Percentiles rank a stretch among this genome's conserved stretches.
Conservation (phyloP, 768 basidiomycete genomes). For the Polyporus arcularius region DNA sequence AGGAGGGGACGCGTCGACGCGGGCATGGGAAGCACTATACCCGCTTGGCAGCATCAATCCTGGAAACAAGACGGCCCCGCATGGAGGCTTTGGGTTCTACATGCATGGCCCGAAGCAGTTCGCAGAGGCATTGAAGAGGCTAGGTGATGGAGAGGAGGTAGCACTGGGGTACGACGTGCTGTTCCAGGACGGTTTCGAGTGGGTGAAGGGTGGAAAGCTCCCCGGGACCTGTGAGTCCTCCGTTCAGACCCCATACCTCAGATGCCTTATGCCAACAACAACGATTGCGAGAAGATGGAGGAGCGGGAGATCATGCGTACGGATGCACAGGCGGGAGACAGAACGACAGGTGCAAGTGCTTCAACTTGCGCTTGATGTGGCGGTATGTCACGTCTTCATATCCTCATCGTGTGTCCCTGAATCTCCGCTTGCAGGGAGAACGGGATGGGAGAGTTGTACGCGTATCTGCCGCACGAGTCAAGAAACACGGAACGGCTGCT, state of each 20-base stretch:
- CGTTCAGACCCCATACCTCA: background rate
- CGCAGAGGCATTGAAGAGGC: constrained; percentile 30
- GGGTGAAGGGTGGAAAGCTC: constrained; percentile 75
- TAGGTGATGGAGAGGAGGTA: constrained; percentile 40
- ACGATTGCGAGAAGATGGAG: constrained; percentile 46
- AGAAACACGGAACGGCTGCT: constrained; percentile 45
- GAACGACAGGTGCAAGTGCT: constrained; percentile 63
- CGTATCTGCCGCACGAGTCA: constrained; percentile 59
- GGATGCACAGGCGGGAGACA: constrained; percentile 70
- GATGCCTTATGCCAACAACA: background rate
- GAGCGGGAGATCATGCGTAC: constrained; percentile 57
- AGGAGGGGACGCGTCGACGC: constrained; percentile 4
- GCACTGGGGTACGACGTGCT: constrained; percentile 67
- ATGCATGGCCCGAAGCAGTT: constrained; percentile 54
- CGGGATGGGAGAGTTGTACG: constrained; percentile 65
- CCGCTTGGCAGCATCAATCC: constrained; percentile 65
- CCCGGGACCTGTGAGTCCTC: constrained; percentile 66
- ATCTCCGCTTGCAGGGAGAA: constrained; percentile 40
- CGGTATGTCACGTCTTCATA: constrained; percentile 44
- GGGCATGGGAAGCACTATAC: constrained; percentile 65
- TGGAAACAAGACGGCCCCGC: constrained; percentile 38
- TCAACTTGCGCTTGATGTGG: constrained; percentile 76
- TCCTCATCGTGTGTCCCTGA: background rate
- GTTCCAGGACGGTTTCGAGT: constrained; percentile 63
- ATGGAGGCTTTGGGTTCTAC: constrained; percentile 75